Evolutionary conservation across 257 asterid genomes (phyloP).

Genomic region (Solanum bulbocastanum): DNA sequence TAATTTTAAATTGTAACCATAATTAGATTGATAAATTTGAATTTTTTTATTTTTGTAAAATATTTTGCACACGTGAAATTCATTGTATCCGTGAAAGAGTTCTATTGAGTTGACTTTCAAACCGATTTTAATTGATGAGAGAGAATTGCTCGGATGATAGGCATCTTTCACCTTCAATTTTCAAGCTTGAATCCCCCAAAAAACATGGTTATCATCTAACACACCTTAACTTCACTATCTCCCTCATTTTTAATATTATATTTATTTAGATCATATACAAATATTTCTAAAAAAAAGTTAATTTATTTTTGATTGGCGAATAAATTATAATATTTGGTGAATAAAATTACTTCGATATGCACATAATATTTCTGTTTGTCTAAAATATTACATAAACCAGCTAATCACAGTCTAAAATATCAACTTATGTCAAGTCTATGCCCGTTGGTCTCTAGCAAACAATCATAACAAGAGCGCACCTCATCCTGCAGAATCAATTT

Average conservation of each 20-base stretch:
- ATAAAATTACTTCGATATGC: too few species aligned
- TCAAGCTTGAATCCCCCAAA: too few species aligned
- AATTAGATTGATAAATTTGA: neutral
- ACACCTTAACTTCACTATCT: too few species aligned
- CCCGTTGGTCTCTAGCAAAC: neutral
- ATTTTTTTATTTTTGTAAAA: neutral
- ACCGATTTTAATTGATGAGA: too few species aligned
- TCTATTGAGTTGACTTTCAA: neutral
- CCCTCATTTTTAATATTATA: too few species aligned
- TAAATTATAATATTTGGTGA: too few species aligned
- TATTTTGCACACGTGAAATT: neutral
- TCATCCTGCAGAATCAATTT: neutral
- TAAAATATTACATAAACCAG: neutral
- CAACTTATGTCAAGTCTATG: neutral
- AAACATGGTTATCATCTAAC: too few species aligned
- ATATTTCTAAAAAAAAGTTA: too few species aligned
- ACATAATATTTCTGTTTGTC: neutral
- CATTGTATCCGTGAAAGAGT: neutral
- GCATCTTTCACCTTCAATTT: too few species aligned
- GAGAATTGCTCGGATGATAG: too few species aligned
- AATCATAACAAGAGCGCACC: neutral
- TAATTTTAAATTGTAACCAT: neutral
- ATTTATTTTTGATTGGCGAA: too few species aligned
- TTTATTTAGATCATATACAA: too few species aligned
- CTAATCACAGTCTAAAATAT: neutral